Percentiles rank a stretch among this genome's conserved stretches.
Conservation (phyloP, 345 rosid genomes). For the Diplotaxis tenuifolia region DNA sequence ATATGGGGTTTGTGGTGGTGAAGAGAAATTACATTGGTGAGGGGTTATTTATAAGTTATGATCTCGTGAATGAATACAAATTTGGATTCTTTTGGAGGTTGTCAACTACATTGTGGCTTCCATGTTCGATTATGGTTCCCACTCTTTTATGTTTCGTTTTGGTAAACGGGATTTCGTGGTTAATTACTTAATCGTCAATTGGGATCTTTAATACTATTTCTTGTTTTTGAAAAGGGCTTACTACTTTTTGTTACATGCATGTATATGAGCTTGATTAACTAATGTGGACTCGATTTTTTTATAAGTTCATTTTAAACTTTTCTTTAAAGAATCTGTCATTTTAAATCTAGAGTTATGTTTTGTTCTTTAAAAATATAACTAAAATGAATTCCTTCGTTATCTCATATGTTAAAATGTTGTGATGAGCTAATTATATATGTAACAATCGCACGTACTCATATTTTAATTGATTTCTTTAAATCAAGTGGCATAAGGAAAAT, state of each 20-base stretch:
- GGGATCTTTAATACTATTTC: not conserved
- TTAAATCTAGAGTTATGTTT: not conserved
- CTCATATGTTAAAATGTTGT: not conserved
- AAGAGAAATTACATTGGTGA: conserved; percentile 17
- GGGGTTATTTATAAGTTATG: conserved; percentile 33
- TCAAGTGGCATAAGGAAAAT: conserved; percentile 26
- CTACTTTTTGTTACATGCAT: not conserved
- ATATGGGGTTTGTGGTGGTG: conserved; percentile 11
- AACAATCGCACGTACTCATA: not conserved
- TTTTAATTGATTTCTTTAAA: not conserved
- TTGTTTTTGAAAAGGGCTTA: no score
- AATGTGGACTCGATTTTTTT: not conserved
- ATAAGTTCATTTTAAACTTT: not conserved
- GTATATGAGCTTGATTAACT: not conserved
- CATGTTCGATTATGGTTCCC: conserved; percentile 61
- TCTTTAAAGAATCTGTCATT: not conserved
- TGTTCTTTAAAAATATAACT: not conserved
- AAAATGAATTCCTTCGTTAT: not conserved
- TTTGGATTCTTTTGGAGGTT: conserved; percentile 3
- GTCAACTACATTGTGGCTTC: conserved; percentile 42
- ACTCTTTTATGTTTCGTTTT: conserved; percentile 30
- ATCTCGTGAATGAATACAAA: not conserved
- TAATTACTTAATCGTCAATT: not conserved
- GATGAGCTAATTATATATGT: not conserved
- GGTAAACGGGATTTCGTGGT: not conserved